Evolutionary conservation across 202 grass and related monocot genomes (phyloP), one percentile per base, ranked within the genome.

Genomic region (Elaeis oleifera): DNA sequence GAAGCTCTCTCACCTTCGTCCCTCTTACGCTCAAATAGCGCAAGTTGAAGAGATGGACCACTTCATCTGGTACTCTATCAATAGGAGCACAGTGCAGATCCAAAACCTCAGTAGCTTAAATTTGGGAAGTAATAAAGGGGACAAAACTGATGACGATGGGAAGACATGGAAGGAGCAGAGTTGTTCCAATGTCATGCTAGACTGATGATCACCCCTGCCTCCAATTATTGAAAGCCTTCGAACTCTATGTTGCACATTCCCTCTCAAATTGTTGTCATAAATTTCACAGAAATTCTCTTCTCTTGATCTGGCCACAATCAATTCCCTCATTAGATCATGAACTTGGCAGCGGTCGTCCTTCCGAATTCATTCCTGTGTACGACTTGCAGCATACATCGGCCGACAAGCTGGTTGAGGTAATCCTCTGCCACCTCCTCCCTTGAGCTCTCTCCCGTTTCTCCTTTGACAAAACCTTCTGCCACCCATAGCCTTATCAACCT

Each of bases 21-120:
- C 28, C 19, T 0, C 76, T 67, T 17, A 84, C 20, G 0, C 71
- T 73, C 6, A 84, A 50, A 16, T 84, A 79, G 9, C 56, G 21
- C 16, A 79, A 6, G 39, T 84, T 79, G 53, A 22, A 53, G 26
- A 84, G 81, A 14, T 23, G 19, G 14, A 56, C 64, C 5, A 84
- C 15, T 31, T 62, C 51, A 3, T 32, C 17, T 0, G 70, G 81
- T 6, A 84, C 4, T 17, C 24, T 51, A 0, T 20, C 15, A 1
- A 53, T 18, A 15, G 53, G 50, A 39, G 55, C 20, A 4, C 21
- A 62, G 71, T 54, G 67, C 0, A 84, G 66, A 50, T 72, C 70
- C 14, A 79, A 56, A 28, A 68, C 51, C 53, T 44, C 7, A 68
- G 11, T 18, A 56, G 65, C 65, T 13, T 32, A 39, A 51, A 44